Evolutionary conservation across 2,329 filamentous ascomycete species (phyloP), one percentile per base, ranked within the genome.

Genomic region (Tolypocladium pustulatum): DNA sequence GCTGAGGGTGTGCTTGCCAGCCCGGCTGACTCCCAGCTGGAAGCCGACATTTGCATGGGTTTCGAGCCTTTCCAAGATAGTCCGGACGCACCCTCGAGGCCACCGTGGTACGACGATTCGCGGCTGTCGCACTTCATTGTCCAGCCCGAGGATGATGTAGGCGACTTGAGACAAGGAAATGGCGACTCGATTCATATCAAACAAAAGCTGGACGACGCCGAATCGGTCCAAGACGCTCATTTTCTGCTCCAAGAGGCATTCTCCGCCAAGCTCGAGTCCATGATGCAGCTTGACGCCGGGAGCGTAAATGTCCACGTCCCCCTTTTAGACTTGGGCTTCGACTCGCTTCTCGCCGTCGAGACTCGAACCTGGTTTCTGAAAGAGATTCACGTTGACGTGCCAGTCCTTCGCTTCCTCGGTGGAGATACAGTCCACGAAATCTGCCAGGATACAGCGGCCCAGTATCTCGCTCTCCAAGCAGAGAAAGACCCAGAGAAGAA

Each of bases 281-380:
- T 59, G 57, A 37, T 59, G 53, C 54, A 59, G 32, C 27, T 59
- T 6, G 22, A 41, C 15, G 27, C 27, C 7, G 55, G 54, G 9
- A 56, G 52, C 25, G 43, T 61, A 4, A 57, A 59, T 49, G 20
- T 56, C 30, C 22, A 54, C n/a, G 30, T 54, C 30, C 34, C 49
- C 41, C 20, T 57, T 9, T 12, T 55, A 3, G 66, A 68, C 12
- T 59, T 69, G 2, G 68, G 68, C 7, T 58, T 68, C 27, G 69
- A 71, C 53, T 66, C 66, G 0, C 58, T 72, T 3, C 58, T 68
- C 2, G 65, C 68, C 4, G 65, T 69, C 3, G 67, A 68, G 69
- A 73, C 76, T 2, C 74, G 78, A 0, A 66, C 73, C 2, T 83
- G 79, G 79, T 77, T 81, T 59, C 43, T 74, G n/a, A 77, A 78